Base-by-base conservation (phyloP, 495 filamentous ascomycete species). In the Penicillium cataractarum region DNA sequence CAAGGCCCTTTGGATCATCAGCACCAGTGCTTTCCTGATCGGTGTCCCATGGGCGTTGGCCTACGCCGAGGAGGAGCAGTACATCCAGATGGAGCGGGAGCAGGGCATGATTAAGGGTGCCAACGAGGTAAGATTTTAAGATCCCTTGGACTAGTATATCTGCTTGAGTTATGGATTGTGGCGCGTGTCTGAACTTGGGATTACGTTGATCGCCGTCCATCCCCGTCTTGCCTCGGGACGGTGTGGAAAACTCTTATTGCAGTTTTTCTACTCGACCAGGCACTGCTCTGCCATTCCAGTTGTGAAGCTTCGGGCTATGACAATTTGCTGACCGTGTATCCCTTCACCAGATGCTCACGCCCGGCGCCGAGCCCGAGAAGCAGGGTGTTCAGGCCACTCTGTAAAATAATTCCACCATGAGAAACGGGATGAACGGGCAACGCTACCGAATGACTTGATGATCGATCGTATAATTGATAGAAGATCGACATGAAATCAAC, bases 1-100 rank as follows among this genome's bases (percentile, higher is more conserved):
- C 53, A 95, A 92, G 80, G 84, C 88, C 22, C 78, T 96, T 65
- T 99, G 91, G 90, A 83, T 97, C 37, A 74, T 99, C 24, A 89
- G 87, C 73, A 96, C 93, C 49, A 91, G 87, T 59, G 92, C 90
- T 51, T 85, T 99, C 75, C 78, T 99, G 69, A 76, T 99, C 60
- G 92, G 91, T 72, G 91, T 98, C 53, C 96, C 95, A 27, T 98
- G 90, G 84, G 92, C 92, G 57, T 83, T 99, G 61, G 92, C 93
- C 46, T 92, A 91, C 77, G 86, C 89, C 55, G 96, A 99, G 82
- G 95, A 99, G 78, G 93, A 97, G 83, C 89, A 96, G 82, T 84
- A 95, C 71, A 80, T 91, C 61, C 94, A 97, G 83, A 92, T 95
- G 92, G 95, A 98, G 86, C 88, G 90, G 78, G 94, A 97, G 82